Evolutionary conservation across 1,284 basidiomycete genomes (phyloP).

Genomic region (Pterula multifida): DNA sequence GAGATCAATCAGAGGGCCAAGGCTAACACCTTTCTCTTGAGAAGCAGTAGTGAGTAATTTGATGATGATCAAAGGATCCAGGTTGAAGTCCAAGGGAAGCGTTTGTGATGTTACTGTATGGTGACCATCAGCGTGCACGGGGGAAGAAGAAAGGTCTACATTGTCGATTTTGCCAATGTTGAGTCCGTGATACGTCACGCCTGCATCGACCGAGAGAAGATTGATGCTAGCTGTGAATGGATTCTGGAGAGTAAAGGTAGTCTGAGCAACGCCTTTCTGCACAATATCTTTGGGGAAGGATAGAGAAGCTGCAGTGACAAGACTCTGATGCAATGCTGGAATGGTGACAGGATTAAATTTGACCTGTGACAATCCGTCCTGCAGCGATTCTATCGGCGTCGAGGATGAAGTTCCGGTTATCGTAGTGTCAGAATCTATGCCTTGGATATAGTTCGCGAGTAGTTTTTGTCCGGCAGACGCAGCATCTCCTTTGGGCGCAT

Average conservation of each 20-base stretch:
- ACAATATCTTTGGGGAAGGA: constrained; percentile 48
- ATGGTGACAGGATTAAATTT: constrained; percentile 50
- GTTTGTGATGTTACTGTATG: constrained; percentile 44
- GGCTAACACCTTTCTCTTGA: constrained; percentile 39
- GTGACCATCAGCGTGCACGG: constrained; percentile 53
- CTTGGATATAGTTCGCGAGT: constrained; percentile 65
- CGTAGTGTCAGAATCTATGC: constrained; percentile 41
- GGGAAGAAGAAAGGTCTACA: constrained; percentile 37
- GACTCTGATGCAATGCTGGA: constrained; percentile 52
- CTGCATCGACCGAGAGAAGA: constrained; percentile 44
- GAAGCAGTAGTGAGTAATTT: constrained; percentile 43
- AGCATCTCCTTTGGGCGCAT: constrained; percentile 46
- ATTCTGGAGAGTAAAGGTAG: constrained; percentile 49
- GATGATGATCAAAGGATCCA: constrained; percentile 54
- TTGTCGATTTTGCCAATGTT: constrained; percentile 47
- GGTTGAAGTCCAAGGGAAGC: constrained; percentile 55
- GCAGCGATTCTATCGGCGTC: constrained; percentile 54
- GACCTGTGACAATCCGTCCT: constrained; percentile 54
- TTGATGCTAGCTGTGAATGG: constrained; percentile 73
- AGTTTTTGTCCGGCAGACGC: constrained; percentile 43
- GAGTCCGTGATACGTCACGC: constrained; percentile 41
- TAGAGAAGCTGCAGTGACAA: constrained; percentile 45
- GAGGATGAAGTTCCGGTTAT: constrained; percentile 50
- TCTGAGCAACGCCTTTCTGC: constrained; percentile 42
- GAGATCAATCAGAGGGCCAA: constrained; percentile 51